A percentile compares a stretch with the other conserved stretches of the same genome.
These are phyloP conservation scores for Colletotrichum tamarilloi DNA, from an alignment of 2,329 filamentous ascomycete species.

Conservation along the genomic window DNA sequence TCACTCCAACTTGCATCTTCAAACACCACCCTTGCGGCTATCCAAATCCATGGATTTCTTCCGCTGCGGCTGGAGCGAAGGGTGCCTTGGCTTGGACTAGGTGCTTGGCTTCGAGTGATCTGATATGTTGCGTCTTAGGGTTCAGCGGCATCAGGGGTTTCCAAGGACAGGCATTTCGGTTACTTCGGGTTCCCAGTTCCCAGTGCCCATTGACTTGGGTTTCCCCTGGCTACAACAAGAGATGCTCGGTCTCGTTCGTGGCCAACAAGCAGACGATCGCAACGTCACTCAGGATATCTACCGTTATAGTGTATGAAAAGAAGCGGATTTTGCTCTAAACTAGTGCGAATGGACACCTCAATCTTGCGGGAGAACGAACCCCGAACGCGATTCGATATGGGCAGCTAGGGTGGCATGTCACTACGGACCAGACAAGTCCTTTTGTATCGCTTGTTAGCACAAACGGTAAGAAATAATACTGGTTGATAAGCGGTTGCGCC, in stretches of 20 bases:
- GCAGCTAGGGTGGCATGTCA: background rate
- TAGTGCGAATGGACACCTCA: background rate
- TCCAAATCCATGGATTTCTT: background rate
- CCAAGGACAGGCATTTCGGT: background rate
- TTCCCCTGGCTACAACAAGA: background rate
- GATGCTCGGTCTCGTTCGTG: background rate
- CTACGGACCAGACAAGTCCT: background rate
- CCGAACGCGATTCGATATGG: background rate
- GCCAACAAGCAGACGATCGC: background rate
- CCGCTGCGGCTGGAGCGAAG: constrained; percentile 8
- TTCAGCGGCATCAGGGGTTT: constrained; percentile 1
- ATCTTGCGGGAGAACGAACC: background rate
- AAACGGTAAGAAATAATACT: background rate
- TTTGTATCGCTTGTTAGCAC: background rate
- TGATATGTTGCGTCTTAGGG: background rate
- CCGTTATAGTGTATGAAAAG: background rate
- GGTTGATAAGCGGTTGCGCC: background rate
- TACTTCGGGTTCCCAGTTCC: background rate
- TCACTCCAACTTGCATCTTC: background rate
- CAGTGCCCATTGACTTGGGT: background rate
- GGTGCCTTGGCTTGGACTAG: background rate
- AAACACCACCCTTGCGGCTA: background rate
- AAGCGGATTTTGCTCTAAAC: background rate
- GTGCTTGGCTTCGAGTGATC: background rate
- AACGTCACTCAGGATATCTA: background rate